Conservation (phyloP, 768 basidiomycete species). For the Suillus variegatus region DNA sequence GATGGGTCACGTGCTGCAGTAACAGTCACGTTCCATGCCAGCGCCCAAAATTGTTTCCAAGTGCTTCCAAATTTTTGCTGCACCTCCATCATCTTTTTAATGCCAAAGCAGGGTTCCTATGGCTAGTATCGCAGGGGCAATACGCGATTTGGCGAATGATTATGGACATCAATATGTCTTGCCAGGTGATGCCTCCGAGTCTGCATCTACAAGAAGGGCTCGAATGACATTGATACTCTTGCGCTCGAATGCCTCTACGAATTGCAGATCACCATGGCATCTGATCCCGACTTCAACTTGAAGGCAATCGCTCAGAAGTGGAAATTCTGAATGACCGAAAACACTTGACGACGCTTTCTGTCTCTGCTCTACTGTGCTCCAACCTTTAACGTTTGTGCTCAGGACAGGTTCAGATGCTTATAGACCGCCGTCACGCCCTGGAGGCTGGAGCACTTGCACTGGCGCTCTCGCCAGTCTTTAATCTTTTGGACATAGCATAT, state of each 20-base stretch:
- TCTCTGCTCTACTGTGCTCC: background rate
- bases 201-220: background rate
- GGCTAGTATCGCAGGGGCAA: background rate
- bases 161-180: too few species aligned
- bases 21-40: background rate
- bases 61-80: too few species aligned
- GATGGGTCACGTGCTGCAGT: conserved; percentile 11
- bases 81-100: background rate
- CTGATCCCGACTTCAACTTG: background rate
- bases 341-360: background rate
- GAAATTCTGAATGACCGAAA: background rate
- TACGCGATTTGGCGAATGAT: too few species aligned
- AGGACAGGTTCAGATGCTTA: background rate
- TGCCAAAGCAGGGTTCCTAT: background rate
- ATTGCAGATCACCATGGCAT: background rate
- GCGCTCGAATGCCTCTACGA: background rate
- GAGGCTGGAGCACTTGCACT: background rate
- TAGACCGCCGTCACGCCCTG: conserved; percentile 2
- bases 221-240: background rate
- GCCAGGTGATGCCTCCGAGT: too few species aligned
- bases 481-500: background rate
- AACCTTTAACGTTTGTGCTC: too few species aligned
- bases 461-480: background rate
- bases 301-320: background rate
- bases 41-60: too few species aligned